Percentiles rank a stretch among this genome's conserved stretches.
Conservation (phyloP, 2,329 filamentous ascomycete species). For the Ophiosphaerella narmari region DNA sequence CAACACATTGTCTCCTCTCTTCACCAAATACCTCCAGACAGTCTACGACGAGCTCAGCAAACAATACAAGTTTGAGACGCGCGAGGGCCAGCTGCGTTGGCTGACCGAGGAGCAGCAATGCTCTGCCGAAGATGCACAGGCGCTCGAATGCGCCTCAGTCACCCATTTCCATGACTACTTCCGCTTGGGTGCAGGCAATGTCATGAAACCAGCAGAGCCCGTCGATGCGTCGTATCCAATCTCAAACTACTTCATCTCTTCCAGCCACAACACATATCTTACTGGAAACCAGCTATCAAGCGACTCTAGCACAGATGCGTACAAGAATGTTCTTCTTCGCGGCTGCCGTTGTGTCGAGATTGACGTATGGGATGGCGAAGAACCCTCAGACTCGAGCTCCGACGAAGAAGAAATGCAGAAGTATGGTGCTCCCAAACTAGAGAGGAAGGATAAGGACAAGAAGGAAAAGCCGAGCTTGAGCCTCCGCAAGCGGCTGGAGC, state of each 20-base stretch:
- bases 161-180: conserved; percentile 50
- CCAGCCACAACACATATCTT: conserved; percentile 93
- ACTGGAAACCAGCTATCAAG: conserved; percentile 84
- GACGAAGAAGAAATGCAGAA: conserved; percentile 37
- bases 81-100: conserved; percentile 39
- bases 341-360: conserved; percentile 93
- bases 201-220: conserved; percentile 48
- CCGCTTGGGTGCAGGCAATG: conserved; percentile 51
- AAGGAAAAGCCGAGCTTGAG: conserved; percentile 33
- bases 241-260: conserved; percentile 91
- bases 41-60: conserved; percentile 37
- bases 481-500: conserved; percentile 43
- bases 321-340: conserved; percentile 73
- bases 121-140: conserved; percentile 23
- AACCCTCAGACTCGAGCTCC: conserved; percentile 48
- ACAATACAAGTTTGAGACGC: conserved; percentile 35
- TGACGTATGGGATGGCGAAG: conserved; percentile 85
- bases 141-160: conserved; percentile 38
- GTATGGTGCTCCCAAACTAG: conserved; percentile 17
- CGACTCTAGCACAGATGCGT: conserved; percentile 75
- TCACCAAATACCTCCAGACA: conserved; percentile 35
- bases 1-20: conserved; percentile 33
- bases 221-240: conserved; percentile 70
- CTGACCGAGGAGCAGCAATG: conserved; percentile 38
- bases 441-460: conserved; percentile 28